Evolutionary conservation across 768 basidiomycete genomes (phyloP).

Genomic region (Pleurotus pulmonarius): DNA sequence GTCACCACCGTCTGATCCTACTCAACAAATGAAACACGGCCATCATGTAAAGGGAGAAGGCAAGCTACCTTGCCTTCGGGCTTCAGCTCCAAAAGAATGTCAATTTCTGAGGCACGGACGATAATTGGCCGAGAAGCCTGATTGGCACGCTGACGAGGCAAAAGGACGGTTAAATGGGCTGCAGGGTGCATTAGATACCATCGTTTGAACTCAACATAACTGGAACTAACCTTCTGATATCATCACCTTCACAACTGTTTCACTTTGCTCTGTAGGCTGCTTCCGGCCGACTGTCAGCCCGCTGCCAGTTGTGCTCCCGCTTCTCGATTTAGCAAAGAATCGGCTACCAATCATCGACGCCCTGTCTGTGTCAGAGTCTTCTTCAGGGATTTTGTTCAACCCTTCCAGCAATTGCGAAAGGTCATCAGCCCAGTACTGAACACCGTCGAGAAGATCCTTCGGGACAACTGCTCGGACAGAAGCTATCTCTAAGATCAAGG

Average conservation of each 20-base stretch:
- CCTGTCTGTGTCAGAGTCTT: conserved; percentile 33
- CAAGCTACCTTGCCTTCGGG: conserved; percentile 63
- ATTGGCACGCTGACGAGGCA: conserved; percentile 41
- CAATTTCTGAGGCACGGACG: conserved; percentile 57
- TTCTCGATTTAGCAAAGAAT: conserved; percentile 61
- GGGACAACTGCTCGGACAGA: conserved; percentile 57
- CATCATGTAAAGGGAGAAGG: conserved; percentile 6
- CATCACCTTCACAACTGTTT: conserved; percentile 46
- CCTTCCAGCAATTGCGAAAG: conserved; percentile 66
- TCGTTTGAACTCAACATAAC: neutral
- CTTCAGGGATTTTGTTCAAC: conserved; percentile 16
- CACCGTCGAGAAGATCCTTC: conserved; percentile 65
- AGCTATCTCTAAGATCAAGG: conserved; percentile 47
- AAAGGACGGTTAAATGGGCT: conserved; percentile 35
- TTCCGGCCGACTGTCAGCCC: conserved; percentile 23
- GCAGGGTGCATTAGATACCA: neutral
- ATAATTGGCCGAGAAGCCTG: conserved; percentile 44
- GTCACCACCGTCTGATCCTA: conserved; percentile 73
- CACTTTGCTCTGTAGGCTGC: conserved; percentile 22
- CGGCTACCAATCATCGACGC: conserved; percentile 76
- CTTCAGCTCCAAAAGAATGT: conserved; percentile 61
- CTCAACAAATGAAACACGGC: neutral
- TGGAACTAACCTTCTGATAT: conserved; percentile 39
- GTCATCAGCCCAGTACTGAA: conserved; percentile 91
- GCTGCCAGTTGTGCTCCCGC: conserved; percentile 36